Evolutionary conservation across 352 stramenopile genomes (phyloP), one percentile per base, ranked within the genome.

Genomic region (Phytophthora nicotianae): DNA sequence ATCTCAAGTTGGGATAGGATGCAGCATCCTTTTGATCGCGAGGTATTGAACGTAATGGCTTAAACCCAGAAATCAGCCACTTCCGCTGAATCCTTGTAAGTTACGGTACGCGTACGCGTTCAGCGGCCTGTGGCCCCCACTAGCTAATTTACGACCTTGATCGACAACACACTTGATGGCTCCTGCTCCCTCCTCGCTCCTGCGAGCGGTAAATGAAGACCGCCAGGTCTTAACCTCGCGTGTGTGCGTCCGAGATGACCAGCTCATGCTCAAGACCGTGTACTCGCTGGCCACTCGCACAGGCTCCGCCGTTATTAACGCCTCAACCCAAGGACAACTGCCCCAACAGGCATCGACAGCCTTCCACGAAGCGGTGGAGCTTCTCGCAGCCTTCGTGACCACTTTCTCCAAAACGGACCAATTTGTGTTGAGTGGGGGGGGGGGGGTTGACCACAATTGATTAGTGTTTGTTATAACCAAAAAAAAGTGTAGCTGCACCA

Each of bases 351-450:
- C 32, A 10, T 38, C 32, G 32, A 38, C 13, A 10, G 24, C 24
- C 24, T 29, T 29, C 24, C 61, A 40, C 13, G 13, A 60, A 10
- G 48, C 50, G 2, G 32, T 42, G 8, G 9, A 29, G 3, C n/a
- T 14, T 0, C 32, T 62, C n/a, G 16, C 5, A 5, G 29, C 21
- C 6, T 65, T 73, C 24, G 55, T 14, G 3, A 32, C 35, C 1
- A 71, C 62, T 11, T 75, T 75, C 38, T 23, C 45, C 16, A 61
- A 72, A 33, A 68, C 47, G 46, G 16, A 57, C 29, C 29, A 33
- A 40, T 56, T 71, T 50, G 53, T 65, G n/a, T n/a, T n/a, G n/a
- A n/a, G n/a, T n/a, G n/a, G n/a, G n/a, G n/a, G n/a, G n/a, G n/a
- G n/a, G n/a, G n/a, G n/a, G n/a, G n/a, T n/a, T n/a, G n/a, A n/a